These are phyloP conservation scores for Diaporthe ampelina DNA, from an alignment of 2,329 filamentous ascomycete genomes.

Conservation along the genomic window DNA sequence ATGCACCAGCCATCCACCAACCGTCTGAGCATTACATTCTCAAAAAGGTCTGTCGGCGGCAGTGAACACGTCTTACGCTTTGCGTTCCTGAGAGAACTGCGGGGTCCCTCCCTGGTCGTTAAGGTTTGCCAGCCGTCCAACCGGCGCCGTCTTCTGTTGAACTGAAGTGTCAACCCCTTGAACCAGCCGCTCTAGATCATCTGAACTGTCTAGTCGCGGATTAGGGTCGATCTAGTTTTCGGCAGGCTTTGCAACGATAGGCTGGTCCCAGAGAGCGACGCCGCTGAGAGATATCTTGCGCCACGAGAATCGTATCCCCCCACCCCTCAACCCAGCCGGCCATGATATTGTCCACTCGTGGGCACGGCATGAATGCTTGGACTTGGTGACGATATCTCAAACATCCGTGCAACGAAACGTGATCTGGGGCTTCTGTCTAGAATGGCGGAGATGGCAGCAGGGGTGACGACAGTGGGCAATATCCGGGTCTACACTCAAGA, in stretches of 20 bases:
- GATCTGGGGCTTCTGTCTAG: background rate
- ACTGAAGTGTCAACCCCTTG: constrained; percentile 6
- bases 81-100: constrained; percentile 11
- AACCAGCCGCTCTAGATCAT: constrained; percentile 21
- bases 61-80: background rate
- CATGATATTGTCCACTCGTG: background rate
- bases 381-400: background rate
- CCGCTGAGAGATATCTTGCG: background rate
- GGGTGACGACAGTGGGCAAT: background rate
- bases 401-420: background rate
- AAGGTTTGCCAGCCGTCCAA: constrained; percentile 16
- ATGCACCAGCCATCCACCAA: background rate
- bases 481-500: background rate
- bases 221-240: background rate
- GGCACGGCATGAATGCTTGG: background rate
- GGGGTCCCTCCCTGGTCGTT: constrained; percentile 19
- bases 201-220: constrained; percentile 1
- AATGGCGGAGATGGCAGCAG: background rate
- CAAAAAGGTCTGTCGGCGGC: background rate
- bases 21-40: background rate
- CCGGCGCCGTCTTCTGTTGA: constrained; percentile 15
- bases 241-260: background rate
- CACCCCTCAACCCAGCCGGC: too few species aligned
- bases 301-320: background rate
- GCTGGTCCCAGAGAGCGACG: too few species aligned